These are phyloP conservation scores for Pythium scleroteichum DNA, from an alignment of 352 stramenopile genomes.

Conservation along the genomic window DNA sequence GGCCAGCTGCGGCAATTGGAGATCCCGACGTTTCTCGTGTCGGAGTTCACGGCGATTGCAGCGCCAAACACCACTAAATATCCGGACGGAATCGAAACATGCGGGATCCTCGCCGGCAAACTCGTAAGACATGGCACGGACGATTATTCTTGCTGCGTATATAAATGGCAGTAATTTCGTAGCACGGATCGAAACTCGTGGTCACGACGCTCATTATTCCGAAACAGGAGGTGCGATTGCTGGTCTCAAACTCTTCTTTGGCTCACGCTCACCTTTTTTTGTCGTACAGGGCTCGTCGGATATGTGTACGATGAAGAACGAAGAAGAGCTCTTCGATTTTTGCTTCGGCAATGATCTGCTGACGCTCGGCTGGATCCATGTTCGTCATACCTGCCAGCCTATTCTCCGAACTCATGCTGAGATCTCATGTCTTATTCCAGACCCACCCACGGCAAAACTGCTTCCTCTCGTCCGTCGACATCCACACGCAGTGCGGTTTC, in stretches of 20 bases:
- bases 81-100: constrained; percentile 89
- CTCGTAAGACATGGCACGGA: constrained; percentile 51
- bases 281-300: constrained; percentile 74
- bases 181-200: constrained; percentile 57
- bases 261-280: neutral
- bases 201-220: constrained; percentile 88
- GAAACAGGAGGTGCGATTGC: constrained; percentile 67
- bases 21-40: constrained; percentile 72
- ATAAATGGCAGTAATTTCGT: neutral
- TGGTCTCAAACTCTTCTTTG: neutral
- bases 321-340: constrained; percentile 88
- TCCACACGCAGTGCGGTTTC: constrained; percentile 91
- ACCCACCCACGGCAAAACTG: constrained; percentile 88
- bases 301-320: constrained; percentile 86
- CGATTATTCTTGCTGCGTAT: no score
- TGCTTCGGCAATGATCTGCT: constrained; percentile 85
- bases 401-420: neutral
- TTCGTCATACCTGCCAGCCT: constrained; percentile 30
- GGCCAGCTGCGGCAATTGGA: constrained; percentile 64
- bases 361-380: constrained; percentile 92
- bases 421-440: constrained; percentile 26
- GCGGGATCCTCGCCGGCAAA: constrained; percentile 84
- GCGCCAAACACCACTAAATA: constrained; percentile 69
- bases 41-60: constrained; percentile 79
- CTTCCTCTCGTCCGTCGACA: constrained; percentile 89